These are phyloP conservation scores for Penicillium sp. DNA, from an alignment of 2,329 filamentous ascomycete species.

Conservation along the genomic window DNA sequence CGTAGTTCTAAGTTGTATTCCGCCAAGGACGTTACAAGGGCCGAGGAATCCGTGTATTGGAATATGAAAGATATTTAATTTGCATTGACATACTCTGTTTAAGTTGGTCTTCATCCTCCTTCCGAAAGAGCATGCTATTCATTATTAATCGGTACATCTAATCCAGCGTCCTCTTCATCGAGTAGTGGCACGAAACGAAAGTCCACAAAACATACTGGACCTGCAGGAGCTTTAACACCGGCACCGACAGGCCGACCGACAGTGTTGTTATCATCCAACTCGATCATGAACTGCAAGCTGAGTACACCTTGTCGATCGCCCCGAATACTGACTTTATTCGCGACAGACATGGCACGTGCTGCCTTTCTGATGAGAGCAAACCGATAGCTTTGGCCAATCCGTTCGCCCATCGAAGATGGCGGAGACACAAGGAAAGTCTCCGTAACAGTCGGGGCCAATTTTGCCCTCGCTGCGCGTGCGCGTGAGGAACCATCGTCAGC, in stretches of 20 bases:
- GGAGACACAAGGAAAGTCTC: slow-evolving; percentile 60
- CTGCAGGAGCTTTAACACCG: slow-evolving; percentile 25
- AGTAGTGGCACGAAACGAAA: slow-evolving; percentile 53
- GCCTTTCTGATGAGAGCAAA: slow-evolving; percentile 86
- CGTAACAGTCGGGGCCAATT: slow-evolving; percentile 48
- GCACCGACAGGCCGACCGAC: slow-evolving; percentile 28
- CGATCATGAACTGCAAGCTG: slow-evolving; percentile 95
- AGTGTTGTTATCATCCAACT: slow-evolving; percentile 67
- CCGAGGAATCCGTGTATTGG: no score
- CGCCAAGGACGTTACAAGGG: no score
- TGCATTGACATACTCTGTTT: no score
- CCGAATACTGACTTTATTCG: slow-evolving; percentile 88
- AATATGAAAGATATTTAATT: no score
- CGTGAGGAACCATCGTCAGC: slow-evolving; percentile 43
- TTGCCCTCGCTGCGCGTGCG: slow-evolving; percentile 37
- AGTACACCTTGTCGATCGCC: slow-evolving; percentile 88
- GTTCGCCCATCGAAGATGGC: slow-evolving; percentile 60
- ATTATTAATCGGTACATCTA: slow-evolving; percentile 20
- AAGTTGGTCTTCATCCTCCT: not conserved
- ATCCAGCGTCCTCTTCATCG: slow-evolving; percentile 44
- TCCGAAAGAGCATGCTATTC: slow-evolving; percentile 7
- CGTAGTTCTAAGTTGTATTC: no score
- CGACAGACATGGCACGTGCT: slow-evolving; percentile 87
- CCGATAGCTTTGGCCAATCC: slow-evolving; percentile 78
- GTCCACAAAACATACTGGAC: slow-evolving; percentile 51